These are phyloP conservation scores for Phytophthora tubulina DNA, from an alignment of 352 stramenopile species.

Conservation along the genomic window DNA sequence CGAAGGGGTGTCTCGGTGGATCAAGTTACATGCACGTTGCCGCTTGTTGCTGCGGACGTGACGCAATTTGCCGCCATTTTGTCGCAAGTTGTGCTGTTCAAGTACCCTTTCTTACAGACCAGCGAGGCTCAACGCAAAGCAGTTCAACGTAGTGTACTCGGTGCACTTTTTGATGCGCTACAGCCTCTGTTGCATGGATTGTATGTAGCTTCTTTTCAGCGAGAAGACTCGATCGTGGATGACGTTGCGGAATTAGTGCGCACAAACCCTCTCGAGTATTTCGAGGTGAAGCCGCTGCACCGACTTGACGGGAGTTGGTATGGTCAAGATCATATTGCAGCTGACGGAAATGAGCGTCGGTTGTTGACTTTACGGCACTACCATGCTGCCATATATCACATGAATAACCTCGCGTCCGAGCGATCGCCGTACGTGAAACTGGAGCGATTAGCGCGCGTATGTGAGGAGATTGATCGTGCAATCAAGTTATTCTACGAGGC, in stretches of 20 bases:
- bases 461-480: slow-evolving; percentile 51
- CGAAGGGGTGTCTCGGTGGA: slow-evolving; percentile 10
- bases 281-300: slow-evolving; percentile 56
- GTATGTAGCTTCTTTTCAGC: slow-evolving; percentile 59
- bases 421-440: slow-evolving; percentile 70
- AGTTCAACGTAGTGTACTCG: slow-evolving; percentile 56
- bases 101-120: slow-evolving; percentile 48
- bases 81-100: slow-evolving; percentile 65
- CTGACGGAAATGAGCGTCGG: slow-evolving; percentile 37
- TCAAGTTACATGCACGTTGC: slow-evolving; percentile 45
- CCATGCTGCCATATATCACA: slow-evolving; percentile 45
- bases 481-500: slow-evolving; percentile 57
- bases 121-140: slow-evolving; percentile 13
- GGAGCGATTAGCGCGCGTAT: slow-evolving; percentile 53
- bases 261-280: slow-evolving; percentile 41
- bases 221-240: slow-evolving; percentile 56
- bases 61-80: slow-evolving; percentile 63
- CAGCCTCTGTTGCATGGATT: slow-evolving; percentile 69
- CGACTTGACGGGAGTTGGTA: slow-evolving; percentile 64
- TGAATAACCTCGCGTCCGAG: slow-evolving; percentile 57
- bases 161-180: slow-evolving; percentile 71
- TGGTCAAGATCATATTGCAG: slow-evolving; percentile 9
- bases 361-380: slow-evolving; percentile 52
- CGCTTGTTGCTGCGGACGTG: slow-evolving; percentile 61
- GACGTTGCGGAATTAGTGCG: slow-evolving; percentile 42